These are phyloP conservation scores for Amanita exitialis DNA, from an alignment of 768 basidiomycete genomes.

Conservation along the genomic window DNA sequence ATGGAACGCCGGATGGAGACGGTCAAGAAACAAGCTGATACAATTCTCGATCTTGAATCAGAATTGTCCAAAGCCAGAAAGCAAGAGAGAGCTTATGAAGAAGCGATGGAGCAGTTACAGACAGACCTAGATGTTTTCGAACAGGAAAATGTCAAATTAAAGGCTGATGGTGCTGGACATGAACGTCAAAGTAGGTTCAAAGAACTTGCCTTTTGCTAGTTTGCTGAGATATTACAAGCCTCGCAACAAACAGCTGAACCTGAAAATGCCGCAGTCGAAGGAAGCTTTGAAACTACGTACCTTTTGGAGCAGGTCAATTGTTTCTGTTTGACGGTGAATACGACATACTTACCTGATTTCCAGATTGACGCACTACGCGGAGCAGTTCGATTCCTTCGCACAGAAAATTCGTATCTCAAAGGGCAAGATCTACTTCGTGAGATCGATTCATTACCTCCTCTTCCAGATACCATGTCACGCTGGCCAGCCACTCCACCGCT, in stretches of 20 bases:
- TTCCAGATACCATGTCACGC: conserved; percentile 39
- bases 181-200: conserved; percentile 58
- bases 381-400: conserved; percentile 86
- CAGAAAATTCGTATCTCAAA: conserved; percentile 89
- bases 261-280: conserved; percentile 62
- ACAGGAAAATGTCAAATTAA: conserved; percentile 81
- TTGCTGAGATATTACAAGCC: conserved; percentile 21
- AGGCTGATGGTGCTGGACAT: conserved; percentile 50
- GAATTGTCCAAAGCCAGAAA: conserved; percentile 76
- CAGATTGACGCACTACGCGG: conserved; percentile 87
- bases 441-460: conserved; percentile 62
- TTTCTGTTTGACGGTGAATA: neutral
- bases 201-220: neutral
- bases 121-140: conserved; percentile 80
- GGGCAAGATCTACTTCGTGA: conserved; percentile 85
- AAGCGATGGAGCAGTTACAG: conserved; percentile 90
- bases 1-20: conserved; percentile 91
- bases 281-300: conserved; percentile 79
- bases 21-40: conserved; percentile 84
- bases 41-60: conserved; percentile 69
- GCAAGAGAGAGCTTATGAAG: conserved; percentile 85
- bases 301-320: conserved; percentile 71
- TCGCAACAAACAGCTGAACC: conserved; percentile 37
- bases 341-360: neutral
- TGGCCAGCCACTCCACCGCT: conserved; percentile 52